Base-by-base conservation (phyloP, 1,284 basidiomycete genomes). In the Puccinia novopanici region DNA sequence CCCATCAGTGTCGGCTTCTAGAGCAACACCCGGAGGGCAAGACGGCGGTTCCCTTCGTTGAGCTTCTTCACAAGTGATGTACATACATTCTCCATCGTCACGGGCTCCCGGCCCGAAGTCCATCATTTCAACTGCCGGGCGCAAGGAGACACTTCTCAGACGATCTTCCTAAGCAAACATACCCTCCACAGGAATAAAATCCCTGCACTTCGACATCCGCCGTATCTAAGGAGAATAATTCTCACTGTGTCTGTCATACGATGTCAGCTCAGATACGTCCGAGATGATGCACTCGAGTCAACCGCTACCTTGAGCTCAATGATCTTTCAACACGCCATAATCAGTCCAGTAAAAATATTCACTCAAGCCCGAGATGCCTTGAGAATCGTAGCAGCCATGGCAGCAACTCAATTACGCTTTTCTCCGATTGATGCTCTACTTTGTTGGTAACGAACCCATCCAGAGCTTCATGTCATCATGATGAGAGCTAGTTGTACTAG, bases 1-100 rank as follows among this genome's bases (percentile, higher is more conserved):
- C 63, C 48, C 42, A 67, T 48, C 2, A 67, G 63, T 67, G 63
- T 67, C 63, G 63, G 63, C 42, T 67, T 67, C 63, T 9, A 67
- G 42, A 67, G 63, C 63, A 48, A 67, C 63, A 42, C 34, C 59
- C 59, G 63, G 63, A 24, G 8, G 22, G 15, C 10, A 67, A 27
- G 42, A 48, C 4, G 27, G 6, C 37, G 42, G 42, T 67, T 67
- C 63, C 24, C 63, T 67, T 48, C 42, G 63, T 67, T 67, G 42
- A 67, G 13, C 63, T 67, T 67, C 63, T 13, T 42, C 63, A 22
- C 42, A 67, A 27, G 63, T 67, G 19, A 17, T 67, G 34, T 34
- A 34, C 34, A 34, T 4, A n/a, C n/a, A n/a, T 48, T 67, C 48
- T 40, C 63, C 63, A 48, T 67, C 12, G 63, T 67, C n/a, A 15